Evolutionary conservation across 2,329 filamentous ascomycete species (phyloP), one percentile per base, ranked within the genome.

Genomic region (Diaporthe citrichinensis): DNA sequence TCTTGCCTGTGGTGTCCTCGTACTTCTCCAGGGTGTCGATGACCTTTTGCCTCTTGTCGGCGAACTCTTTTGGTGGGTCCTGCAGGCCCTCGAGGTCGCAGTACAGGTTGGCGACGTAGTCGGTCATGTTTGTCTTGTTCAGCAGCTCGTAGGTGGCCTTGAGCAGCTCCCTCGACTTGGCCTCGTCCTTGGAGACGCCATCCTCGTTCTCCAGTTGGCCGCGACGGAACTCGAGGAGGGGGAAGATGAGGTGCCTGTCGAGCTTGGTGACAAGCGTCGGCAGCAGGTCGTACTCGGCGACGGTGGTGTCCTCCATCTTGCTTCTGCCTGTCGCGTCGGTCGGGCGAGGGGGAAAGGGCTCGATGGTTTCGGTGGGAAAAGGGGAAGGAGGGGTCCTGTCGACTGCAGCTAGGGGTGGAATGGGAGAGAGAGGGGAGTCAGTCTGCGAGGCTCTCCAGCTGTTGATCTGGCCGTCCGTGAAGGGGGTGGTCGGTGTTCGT

Each of bases 61-160:
- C 91, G 85, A 96, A 98, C 86, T 98, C 95, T 78, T 93, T 90
- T 69, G 97, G 96, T 73, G 94, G 88, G 77, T 94, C 90, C 76
- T 94, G 90, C 78, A 95, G 91, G 80, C 93, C 90, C 88, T 98
- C 92, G 79, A 99, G 92, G 82, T 98, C 94, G 84, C 94, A 94
- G 89, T 98, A 95, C 79, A 99, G 88, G 82, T 93, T 94, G 82
- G 96, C 96, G 73, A 98, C 95, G 84, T 98, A 99, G 86, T 99
- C 97, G 82, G 94, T 97, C 97, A 99, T 99, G 90, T 98, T 98
- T 82, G 97, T 98, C 85, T 95, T 93, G 88, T 98, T 96, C 80
- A 99, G 92, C 76, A 99, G 92, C 87, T 96, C 93, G 85, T 96
- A 98, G 86, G 98, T 98, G 81, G 95, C 92, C 83, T 94, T 92